Evolutionary conservation across 75 land plant genomes (phyloP), one percentile per base, ranked within the genome.

Genomic region (Sequoia sempervirens): DNA sequence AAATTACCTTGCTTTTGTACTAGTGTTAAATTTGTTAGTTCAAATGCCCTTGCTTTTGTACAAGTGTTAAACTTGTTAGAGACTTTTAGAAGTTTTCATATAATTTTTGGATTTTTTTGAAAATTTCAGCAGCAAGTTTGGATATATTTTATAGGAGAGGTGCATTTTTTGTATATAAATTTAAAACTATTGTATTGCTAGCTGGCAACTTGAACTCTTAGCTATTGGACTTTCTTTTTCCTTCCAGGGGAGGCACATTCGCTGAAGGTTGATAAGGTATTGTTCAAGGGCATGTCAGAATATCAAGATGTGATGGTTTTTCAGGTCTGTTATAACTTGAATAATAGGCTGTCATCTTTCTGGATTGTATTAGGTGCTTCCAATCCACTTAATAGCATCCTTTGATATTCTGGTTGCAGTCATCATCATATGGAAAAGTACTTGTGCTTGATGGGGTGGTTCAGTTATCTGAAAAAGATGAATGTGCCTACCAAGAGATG

Each of bases 401-500:
- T 79, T 23, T 84, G 26, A 45, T 20, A 80, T 30, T 83, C 18
- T 32, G 34, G 37, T 84, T 86, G 82, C 93, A 96, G 98, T 93
- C 97, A 75, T 81, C 89, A 73, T 83, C 88, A 41, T 96, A 93
- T 84, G 99, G 99, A 20, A 96, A 89, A 82, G 97, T 96, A 28
- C 93, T 96, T 82, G 97, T 95, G 72, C 88, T 96, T 43, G 99
- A 96, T 89, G 99, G 99, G 12, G 92, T 92, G 53, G 89, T 95
- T 82, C 99, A 96, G 85, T 85, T 96, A 69, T 90, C 99, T 46
- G 95, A 95, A 81, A 94, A 90, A 52, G 99, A 96, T 88, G 99
- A 96, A 87, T 96, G 92, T 83, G 92, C 95, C 34, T 96, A 96
- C 88, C 99, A 96, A 84, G 99, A 96, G 88, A 96, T 96, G 99